Evolutionary conservation across 176 grass and related monocot species (phyloP).

Genomic region (Carex kokanica): DNA sequence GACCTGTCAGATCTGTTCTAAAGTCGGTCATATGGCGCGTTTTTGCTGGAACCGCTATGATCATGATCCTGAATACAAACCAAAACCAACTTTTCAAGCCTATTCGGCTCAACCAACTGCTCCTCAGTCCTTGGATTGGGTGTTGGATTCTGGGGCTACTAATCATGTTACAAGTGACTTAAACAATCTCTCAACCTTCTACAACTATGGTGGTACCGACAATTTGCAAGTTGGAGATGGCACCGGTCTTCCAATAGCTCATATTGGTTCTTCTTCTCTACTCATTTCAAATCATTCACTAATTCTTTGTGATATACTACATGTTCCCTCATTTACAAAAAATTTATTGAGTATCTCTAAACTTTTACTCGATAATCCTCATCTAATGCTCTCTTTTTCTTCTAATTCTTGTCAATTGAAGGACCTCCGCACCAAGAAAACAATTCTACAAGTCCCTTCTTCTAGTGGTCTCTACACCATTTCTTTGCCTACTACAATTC

Average conservation of each 20-base stretch:
- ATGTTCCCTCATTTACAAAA: too few species aligned
- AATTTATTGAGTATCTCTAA: too few species aligned
- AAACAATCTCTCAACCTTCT: not conserved
- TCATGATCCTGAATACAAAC: not conserved
- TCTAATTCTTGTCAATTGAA: too few species aligned
- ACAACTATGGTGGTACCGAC: not conserved
- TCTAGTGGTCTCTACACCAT: too few species aligned
- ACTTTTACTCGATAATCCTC: too few species aligned
- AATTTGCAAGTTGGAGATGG: not conserved
- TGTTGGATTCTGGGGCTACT: not conserved
- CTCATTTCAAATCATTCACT: not conserved
- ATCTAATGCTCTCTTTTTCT: too few species aligned
- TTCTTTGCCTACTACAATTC: too few species aligned
- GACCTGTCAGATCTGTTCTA: too few species aligned
- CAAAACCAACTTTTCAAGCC: not conserved
- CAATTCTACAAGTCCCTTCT: too few species aligned
- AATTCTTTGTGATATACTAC: not conserved
- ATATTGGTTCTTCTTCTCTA: not conserved
- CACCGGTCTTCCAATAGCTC: not conserved
- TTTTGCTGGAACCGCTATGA: not conserved
- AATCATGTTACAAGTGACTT: not conserved
- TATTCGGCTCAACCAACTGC: not conserved
- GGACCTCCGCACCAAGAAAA: too few species aligned
- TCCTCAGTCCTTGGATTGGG: not conserved
- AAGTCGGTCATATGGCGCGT: too few species aligned